Conservation (phyloP, 169 alveolate species). For the Plasmodium falciparum region DNA sequence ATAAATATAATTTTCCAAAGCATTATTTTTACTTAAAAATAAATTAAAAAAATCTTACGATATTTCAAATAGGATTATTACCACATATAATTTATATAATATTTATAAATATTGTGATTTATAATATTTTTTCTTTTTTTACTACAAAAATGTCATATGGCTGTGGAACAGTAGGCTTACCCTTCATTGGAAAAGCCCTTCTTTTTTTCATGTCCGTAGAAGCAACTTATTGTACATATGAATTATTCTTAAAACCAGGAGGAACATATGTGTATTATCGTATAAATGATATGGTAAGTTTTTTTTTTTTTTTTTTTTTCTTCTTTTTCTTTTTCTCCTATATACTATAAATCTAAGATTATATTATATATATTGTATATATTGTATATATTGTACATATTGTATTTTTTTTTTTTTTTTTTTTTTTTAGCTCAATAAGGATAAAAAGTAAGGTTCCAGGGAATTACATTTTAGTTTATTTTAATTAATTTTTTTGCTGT, state of each 20-base stretch:
- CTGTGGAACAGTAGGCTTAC: conserved; percentile 55
- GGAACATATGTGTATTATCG: conserved; percentile 24
- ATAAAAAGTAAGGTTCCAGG: too few species aligned
- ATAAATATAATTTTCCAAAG: too few species aligned
- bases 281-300: conserved; percentile 25
- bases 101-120: neutral
- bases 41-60: too few species aligned
- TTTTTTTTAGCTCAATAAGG: too few species aligned
- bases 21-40: too few species aligned
- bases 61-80: too few species aligned
- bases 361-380: neutral
- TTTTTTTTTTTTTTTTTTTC: too few species aligned
- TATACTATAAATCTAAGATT: neutral
- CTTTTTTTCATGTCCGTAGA: conserved; percentile 40
- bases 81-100: too few species aligned
- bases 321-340: neutral
- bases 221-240: conserved; percentile 37
- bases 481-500: too few species aligned
- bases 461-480: too few species aligned
- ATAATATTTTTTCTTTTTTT: neutral
- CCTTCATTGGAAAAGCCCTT: conserved; percentile 59
- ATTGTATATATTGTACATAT: too few species aligned
- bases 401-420: too few species aligned
- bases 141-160: conserved; percentile 48
- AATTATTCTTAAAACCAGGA: conserved; percentile 47